Base-by-base conservation (phyloP, 169 alveolate genomes). In the Eimeria maxima region DNA sequence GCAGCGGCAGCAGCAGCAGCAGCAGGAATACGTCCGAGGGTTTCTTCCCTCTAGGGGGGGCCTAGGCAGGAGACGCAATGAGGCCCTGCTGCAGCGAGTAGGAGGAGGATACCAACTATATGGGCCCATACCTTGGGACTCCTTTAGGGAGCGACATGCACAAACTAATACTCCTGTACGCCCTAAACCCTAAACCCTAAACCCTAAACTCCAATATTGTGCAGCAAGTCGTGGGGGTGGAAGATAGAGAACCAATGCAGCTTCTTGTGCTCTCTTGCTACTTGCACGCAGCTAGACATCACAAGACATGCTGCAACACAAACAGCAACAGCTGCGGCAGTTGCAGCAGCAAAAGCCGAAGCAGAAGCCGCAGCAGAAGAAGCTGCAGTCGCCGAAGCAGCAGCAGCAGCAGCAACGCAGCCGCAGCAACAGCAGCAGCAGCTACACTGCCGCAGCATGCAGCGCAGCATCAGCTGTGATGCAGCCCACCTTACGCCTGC, bases 1-100 rank as follows among this genome's bases (percentile, higher is more conserved):
- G 87, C 87, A 76, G 87, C 87, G 42, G 87, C 87, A 76, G 53
- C 87, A 44, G 87, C 87, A 60, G n/a, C 69, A 60, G n/a, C 69
- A 60, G 69, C n/a, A 60, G 69, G 69, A 14, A 14, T 7, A n/a
- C 16, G 22, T 24, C 13, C 42, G 53, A 42, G 63, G 63, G 57
- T 76, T 76, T 38, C 63, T 76, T 22, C 63, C 63, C 7, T 76
- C 87, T 10, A 76, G 87, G 22, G 57, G 63, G 60, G 87, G 87
- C 63, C 87, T 76, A 63, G 87, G 87, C 4, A 8, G n/a, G 55
- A 76, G 87, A 22, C 22, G 87, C 42, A 76, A 76, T 44, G 87
- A 76, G 24, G 87, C 87, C 22, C 55, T 76, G 87, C 87, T 76
- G 63, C 87, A 76, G 87, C 53, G 87, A 76, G 87, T 76, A 60